Conservation (phyloP, 768 basidiomycete species). For the Trametes cingulata region DNA sequence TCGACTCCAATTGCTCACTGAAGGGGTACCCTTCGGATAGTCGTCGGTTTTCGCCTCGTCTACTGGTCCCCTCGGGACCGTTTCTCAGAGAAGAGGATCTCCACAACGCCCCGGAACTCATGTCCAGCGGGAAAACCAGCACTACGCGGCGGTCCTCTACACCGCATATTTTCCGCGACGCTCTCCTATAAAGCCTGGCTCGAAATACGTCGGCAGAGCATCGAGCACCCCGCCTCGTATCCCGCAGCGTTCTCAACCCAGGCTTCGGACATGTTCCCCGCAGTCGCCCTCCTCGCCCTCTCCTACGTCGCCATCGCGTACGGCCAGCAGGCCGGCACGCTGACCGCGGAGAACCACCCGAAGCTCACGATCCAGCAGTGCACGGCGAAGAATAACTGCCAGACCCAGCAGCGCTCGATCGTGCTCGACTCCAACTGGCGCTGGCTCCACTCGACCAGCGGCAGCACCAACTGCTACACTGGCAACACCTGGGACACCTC, state of each 20-base stretch:
- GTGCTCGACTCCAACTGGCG: slow-evolving; percentile 53
- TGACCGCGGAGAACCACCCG: slow-evolving; percentile 50
- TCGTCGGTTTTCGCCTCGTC: background rate
- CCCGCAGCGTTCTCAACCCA: background rate
- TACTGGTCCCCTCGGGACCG: background rate
- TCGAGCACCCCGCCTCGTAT: slow-evolving; percentile 11
- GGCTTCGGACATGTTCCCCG: slow-evolving; percentile 6
- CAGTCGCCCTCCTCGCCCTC: slow-evolving; percentile 18
- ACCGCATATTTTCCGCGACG: slow-evolving; percentile 19
- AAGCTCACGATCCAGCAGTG: slow-evolving; percentile 47
- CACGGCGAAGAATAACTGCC: slow-evolving; percentile 44
- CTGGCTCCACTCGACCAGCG: slow-evolving; percentile 17
- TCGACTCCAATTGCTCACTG: background rate
- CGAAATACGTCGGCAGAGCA: background rate
- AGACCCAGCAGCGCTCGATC: slow-evolving; percentile 17
- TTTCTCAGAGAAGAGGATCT: too few species aligned
- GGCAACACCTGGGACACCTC: slow-evolving; percentile 36
- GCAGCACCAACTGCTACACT: slow-evolving; percentile 40
- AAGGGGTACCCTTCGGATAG: slow-evolving; percentile 4
- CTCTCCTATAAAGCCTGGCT: slow-evolving; percentile 1
- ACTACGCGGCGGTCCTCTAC: background rate
- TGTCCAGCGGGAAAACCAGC: slow-evolving; percentile 3
- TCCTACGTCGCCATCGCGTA: slow-evolving; percentile 38
- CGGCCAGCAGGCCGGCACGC: slow-evolving; percentile 52
- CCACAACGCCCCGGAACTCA: background rate